Percentiles rank a stretch among this genome's conserved stretches.
Evolutionary conservation across 139 green algal species (phyloP).

Genomic region (Limnomonas spitsbergensis): DNA sequence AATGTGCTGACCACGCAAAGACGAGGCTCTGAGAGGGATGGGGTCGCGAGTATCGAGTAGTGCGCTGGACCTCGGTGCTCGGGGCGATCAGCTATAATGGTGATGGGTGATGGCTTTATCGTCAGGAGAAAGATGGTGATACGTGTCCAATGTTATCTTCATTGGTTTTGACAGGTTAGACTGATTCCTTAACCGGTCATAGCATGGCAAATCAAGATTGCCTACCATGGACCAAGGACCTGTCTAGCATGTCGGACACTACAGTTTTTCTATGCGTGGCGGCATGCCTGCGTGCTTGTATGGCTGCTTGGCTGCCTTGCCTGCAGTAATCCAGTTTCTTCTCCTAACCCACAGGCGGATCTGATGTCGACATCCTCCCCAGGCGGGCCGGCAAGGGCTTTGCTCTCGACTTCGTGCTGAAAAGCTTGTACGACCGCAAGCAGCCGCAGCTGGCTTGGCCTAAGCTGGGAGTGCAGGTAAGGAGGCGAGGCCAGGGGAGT

Average conservation of each 20-base stretch:
- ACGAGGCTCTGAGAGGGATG: too few relatives aligned
- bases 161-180: too few relatives aligned
- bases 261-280: background rate
- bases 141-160: too few relatives aligned
- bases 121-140: too few relatives aligned
- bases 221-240: background rate
- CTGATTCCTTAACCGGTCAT: too few relatives aligned
- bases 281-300: background rate
- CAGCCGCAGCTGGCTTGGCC: background rate
- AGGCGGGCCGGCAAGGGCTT: constrained; percentile 79
- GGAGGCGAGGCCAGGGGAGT: too few relatives aligned
- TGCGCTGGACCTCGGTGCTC: background rate
- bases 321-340: background rate
- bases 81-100: background rate
- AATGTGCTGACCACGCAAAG: too few relatives aligned
- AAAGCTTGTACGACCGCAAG: constrained; percentile 14
- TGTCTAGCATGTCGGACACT: too few relatives aligned
- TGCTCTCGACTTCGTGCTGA: constrained; percentile 78
- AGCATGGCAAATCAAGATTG: too few relatives aligned
- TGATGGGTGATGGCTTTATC: too few relatives aligned
- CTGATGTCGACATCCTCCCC: constrained; percentile 84
- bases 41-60: too few relatives aligned
- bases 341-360: constrained; percentile 34
- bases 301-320: background rate
- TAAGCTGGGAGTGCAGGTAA: constrained; percentile 32